A percentile compares a stretch with the other conserved stretches of the same genome.
phyloP scores from a whole-genome alignment of 257 asterid species.

The Lycium barbarum region DNA sequence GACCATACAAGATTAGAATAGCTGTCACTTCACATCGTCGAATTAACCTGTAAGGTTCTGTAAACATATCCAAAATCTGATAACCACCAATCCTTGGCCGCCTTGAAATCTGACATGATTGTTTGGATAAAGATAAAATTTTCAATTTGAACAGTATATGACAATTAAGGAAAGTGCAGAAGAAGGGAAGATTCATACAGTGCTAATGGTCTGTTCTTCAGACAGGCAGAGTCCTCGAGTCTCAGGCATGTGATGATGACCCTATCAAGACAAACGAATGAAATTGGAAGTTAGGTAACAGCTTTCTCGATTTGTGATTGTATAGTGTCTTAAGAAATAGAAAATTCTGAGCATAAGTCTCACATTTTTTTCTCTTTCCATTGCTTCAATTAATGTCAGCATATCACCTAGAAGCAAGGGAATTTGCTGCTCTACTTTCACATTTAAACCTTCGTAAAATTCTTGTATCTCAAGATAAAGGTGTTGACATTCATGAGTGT shows the following conservation, averaged over 20 bases:
- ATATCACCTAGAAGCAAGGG: constrained; percentile 96
- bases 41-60: constrained; percentile 81
- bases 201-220: constrained; percentile 91
- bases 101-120: constrained; percentile 67
- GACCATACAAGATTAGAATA: constrained; percentile 90
- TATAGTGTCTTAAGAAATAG: constrained; percentile 2
- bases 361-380: constrained; percentile 96
- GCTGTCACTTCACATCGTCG: constrained; percentile 96
- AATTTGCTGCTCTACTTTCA: constrained; percentile 97
- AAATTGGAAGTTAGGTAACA: not conserved
- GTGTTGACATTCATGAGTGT: constrained; percentile 94
- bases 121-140: constrained; percentile 20
- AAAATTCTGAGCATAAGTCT: constrained; percentile 31
- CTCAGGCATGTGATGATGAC: constrained; percentile 91
- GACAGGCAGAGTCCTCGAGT: constrained; percentile 97
- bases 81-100: constrained; percentile 88
- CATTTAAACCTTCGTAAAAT: constrained; percentile 88
- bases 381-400: constrained; percentile 94
- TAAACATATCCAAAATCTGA: constrained; percentile 87
- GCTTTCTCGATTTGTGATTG: not conserved
- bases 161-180: not conserved
- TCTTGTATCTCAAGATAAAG: constrained; percentile 94
- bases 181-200: constrained; percentile 51
- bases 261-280: constrained; percentile 50
- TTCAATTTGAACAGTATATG: constrained; percentile 10